phyloP scores from a whole-genome alignment of 2,329 filamentous ascomycete genomes.

The Diaporthe humulicola region DNA sequence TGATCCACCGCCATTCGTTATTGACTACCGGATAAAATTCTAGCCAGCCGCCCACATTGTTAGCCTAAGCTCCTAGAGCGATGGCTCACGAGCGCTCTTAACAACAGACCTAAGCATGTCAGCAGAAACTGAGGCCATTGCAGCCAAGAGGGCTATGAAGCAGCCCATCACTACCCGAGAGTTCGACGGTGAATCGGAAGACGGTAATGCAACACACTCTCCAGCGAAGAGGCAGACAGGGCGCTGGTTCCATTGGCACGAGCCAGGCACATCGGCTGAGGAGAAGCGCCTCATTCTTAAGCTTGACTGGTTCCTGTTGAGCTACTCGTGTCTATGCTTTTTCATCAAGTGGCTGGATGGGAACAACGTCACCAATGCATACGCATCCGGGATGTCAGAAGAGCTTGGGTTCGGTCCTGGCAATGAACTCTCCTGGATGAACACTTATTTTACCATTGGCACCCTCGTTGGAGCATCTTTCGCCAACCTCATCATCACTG shows the following conservation, averaged over 20 bases:
- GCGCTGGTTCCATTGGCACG: conserved; percentile 58
- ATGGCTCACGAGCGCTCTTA: not conserved
- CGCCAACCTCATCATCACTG: conserved; percentile 59
- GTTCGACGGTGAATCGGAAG: not conserved
- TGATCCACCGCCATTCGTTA: not conserved
- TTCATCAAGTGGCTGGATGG: conserved; percentile 62
- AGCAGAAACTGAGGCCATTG: not conserved
- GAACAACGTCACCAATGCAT: conserved; percentile 63
- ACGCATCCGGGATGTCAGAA: conserved; percentile 61
- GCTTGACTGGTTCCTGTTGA: conserved; percentile 62
- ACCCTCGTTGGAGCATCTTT: conserved; percentile 59
- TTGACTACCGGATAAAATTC: not conserved
- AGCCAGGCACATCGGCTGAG: conserved; percentile 53
- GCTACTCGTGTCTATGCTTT: conserved; percentile 57
- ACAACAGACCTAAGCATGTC: not conserved
- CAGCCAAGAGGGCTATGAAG: not conserved
- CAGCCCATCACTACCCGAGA: not conserved
- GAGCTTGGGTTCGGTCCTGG: conserved; percentile 57
- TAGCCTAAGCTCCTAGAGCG: not conserved
- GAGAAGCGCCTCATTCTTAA: conserved; percentile 63
- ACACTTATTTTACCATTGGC: conserved; percentile 61
- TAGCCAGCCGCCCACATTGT: not conserved
- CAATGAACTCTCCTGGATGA: conserved; percentile 60
- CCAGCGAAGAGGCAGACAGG: not conserved
- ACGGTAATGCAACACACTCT: not conserved